Base-by-base conservation (phyloP, 1,139 yeast species). In the Suhomyces taliae region DNA sequence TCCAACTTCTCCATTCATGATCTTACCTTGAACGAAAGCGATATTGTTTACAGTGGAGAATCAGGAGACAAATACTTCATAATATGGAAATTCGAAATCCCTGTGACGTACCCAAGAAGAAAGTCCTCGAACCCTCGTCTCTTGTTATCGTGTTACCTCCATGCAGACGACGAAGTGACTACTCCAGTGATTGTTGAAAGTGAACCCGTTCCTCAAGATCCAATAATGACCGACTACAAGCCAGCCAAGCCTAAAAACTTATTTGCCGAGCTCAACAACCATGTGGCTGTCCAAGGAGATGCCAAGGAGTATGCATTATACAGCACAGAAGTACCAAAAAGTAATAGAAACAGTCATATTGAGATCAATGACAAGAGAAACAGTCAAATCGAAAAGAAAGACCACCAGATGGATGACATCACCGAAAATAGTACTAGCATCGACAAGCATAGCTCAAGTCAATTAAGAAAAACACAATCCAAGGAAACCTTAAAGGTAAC, bases 71-170 rank as follows among this genome's bases (percentile, higher is more conserved):
- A 41, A 6, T 40, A 42, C 15, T 57, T 52, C 39, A 51, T 54
- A 7, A 49, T 72, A 5, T 72, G 77, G 76, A 63, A 54, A 45
- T 70, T 74, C 49, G 59, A 59, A n/a, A 40, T 65, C 7, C 70
- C 76, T 4, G 58, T 72, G 3, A 58, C 62, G 2, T 74, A 74
- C 51, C 79, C 79, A 1, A 61, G 68, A 33, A 64, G 62, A 48
- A 67, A 71, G 50, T 55, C 69, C 36, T 43, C 51, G 34, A 57
- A 64, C 37, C 79, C 79, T 0, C 60, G 55, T 26, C 53, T 74
- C 9, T 46, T 60, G 24, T 54, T 74, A 19, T 53, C 60, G 9
- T 65, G 70, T 44, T 52, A 53, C 24, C 52, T 66, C 14, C 56
- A 58, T 37, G 60, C 59, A 7, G 44, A 44, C 42, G 51, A 49